A percentile compares a stretch with the other conserved stretches of the same genome.
These are phyloP conservation scores for Pseudoperonospora humuli DNA, from an alignment of 352 stramenopile species.

Conservation along the genomic window DNA sequence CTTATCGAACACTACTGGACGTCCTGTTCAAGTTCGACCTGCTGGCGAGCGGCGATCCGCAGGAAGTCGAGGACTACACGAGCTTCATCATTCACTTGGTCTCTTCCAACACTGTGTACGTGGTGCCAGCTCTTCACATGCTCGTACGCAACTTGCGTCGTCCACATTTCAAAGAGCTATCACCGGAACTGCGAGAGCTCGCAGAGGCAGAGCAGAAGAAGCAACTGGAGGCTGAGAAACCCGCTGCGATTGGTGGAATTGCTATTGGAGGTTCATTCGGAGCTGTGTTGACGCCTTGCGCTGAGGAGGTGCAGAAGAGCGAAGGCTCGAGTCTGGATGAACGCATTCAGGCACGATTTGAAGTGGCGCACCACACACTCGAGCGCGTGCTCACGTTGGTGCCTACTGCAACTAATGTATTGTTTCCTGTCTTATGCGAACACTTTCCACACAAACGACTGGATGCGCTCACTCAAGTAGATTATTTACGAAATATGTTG, in stretches of 20 bases:
- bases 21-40: conserved; percentile 81
- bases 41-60: conserved; percentile 29
- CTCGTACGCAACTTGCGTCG: conserved; percentile 67
- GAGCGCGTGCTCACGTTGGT: conserved; percentile 60
- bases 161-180: conserved; percentile 38
- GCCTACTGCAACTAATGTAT: conserved; percentile 63
- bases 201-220: conserved; percentile 4
- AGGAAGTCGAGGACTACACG: conserved; percentile 63
- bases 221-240: conserved; percentile 3
- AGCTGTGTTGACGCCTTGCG: conserved; percentile 1
- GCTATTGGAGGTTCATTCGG: conserved; percentile 41
- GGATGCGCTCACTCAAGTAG: conserved; percentile 53
- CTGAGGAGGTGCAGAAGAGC: conserved; percentile 5
- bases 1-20: conserved; percentile 65
- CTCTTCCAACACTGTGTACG: conserved; percentile 78
- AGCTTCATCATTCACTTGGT: conserved; percentile 71
- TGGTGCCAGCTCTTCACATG: conserved; percentile 77
- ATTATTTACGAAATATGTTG: conserved; percentile 67
- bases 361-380: conserved; percentile 51
- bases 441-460: conserved; percentile 81
- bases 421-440: conserved; percentile 71
- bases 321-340: conserved; percentile 32
- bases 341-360: conserved; percentile 47
- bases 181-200: conserved; percentile 22
- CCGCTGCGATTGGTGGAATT: conserved; percentile 19